A percentile compares a stretch with the other conserved stretches of the same genome.
Evolutionary conservation across 2,329 filamentous ascomycete genomes (phyloP).

Genomic region (Sclerotinia spermophila): DNA sequence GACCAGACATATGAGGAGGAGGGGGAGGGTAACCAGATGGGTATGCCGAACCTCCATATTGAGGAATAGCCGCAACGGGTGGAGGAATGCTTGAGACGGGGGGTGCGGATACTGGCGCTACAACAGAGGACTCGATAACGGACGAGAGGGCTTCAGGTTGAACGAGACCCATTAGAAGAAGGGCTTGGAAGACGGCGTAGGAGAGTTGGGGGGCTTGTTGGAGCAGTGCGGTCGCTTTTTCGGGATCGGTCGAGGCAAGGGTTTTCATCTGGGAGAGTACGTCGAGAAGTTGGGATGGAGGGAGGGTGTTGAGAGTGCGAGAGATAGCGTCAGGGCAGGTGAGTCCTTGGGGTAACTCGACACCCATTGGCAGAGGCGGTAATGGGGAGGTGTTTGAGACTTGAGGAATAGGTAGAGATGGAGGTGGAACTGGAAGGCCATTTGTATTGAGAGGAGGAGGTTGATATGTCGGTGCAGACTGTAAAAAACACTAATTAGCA

Average conservation of each 20-base stretch:
- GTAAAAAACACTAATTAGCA: neutral
- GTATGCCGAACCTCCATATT: conserved; percentile 38
- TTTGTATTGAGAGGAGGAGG: conserved; percentile 21
- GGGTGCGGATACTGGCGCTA: conserved; percentile 44
- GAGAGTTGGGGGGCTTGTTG: conserved; percentile 86
- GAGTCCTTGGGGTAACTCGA: conserved; percentile 77
- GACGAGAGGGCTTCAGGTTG: conserved; percentile 78
- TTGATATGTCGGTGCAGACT: conserved; percentile 15
- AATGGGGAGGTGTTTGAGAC: conserved; percentile 51
- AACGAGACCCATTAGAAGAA: conserved; percentile 89
- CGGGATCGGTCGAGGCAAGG: conserved; percentile 75
- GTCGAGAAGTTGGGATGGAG: conserved; percentile 84
- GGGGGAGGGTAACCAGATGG: conserved; percentile 40
- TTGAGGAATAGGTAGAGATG: conserved; percentile 27
- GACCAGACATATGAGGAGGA: conserved; percentile 39
- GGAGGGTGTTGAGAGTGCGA: conserved; percentile 80
- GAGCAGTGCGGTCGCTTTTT: conserved; percentile 80
- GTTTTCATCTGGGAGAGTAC: conserved; percentile 93
- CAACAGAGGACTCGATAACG: conserved; percentile 61
- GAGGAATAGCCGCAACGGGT: conserved; percentile 30
- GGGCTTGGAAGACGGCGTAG: conserved; percentile 91
- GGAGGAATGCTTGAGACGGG: conserved; percentile 30
- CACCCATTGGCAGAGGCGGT: conserved; percentile 78
- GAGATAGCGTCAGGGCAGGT: conserved; percentile 89
- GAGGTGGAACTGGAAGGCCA: conserved; percentile 37